These are phyloP conservation scores for Aquilaria yunnanensis DNA, from an alignment of 345 rosid genomes.

Conservation along the genomic window DNA sequence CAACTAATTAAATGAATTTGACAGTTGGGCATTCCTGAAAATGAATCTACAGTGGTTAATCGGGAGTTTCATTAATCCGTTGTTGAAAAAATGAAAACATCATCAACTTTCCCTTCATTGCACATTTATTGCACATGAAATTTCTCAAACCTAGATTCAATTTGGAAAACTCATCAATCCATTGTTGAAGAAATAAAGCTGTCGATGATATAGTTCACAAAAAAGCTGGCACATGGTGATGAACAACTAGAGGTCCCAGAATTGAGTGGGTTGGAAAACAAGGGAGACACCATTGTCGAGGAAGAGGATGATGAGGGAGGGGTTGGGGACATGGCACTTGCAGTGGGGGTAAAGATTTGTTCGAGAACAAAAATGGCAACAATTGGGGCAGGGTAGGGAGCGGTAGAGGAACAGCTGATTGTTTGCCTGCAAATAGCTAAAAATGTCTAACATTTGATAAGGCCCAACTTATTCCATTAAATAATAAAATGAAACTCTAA, in stretches of 20 bases:
- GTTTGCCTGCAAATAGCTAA: too few species aligned
- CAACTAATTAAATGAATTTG: constrained; percentile 2
- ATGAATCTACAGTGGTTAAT: constrained; percentile 65
- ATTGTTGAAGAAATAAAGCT: constrained; percentile 62
- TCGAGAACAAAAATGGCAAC: constrained; percentile 36
- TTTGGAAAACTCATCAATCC: constrained; percentile 25
- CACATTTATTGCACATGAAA: constrained; percentile 39
- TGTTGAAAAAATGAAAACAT: constrained; percentile 65
- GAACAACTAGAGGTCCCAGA: constrained; percentile 60
- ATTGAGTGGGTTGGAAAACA: constrained; percentile 50
- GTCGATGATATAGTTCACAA: constrained; percentile 61
- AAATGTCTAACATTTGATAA: too few species aligned
- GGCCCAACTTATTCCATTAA: too few species aligned
- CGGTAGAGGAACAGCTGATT: too few species aligned
- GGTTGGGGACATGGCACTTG: constrained; percentile 58
- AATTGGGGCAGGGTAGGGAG: constrained; percentile 27
- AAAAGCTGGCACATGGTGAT: constrained; percentile 39
- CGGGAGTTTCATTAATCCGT: constrained; percentile 66
- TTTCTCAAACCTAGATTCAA: background rate
- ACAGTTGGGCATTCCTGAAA: constrained; percentile 58
- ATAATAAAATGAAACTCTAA: too few species aligned
- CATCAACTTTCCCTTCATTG: constrained; percentile 29
- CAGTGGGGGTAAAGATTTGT: constrained; percentile 50
- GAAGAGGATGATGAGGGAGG: constrained; percentile 47
- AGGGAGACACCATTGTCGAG: constrained; percentile 53